Base-by-base conservation (phyloP, 495 filamentous ascomycete species). In the Letharia lupina region DNA sequence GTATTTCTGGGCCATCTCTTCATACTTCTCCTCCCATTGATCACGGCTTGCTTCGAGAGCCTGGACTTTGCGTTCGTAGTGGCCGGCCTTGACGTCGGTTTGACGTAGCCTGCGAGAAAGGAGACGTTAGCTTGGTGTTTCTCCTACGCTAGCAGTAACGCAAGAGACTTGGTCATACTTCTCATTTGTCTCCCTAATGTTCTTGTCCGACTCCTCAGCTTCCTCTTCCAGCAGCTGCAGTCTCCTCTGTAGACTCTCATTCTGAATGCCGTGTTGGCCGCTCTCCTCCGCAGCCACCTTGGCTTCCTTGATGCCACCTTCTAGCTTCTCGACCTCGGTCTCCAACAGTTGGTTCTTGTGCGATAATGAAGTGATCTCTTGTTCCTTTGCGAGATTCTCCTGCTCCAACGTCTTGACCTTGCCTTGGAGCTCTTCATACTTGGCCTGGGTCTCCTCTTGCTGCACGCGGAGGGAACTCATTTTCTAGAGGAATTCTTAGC, bases 51-150 rank as follows among this genome's bases (percentile, higher is more conserved):
- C 78, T 78, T 99, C 94, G 69, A 99, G 86, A 70, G 93, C 96
- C 76, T 95, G 89, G 69, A 99, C 94, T 81, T 99, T 97, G 82
- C 95, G 95, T 81, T 98, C 95, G 80, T 91, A 96, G 83, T 99
- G 94, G 68, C 93, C 95, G 75, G 94, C 91, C 82, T 97, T 97
- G 79, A 98, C 91, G 77, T 98, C 94, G 77, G 94, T 97, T 80
- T 96, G 93, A 72, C 95, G 91, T 73, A 98, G 90, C 80, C 94
- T 99, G 67, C 54, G 50, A 18, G 13, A 40, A 28, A 16, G 31
- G 16, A 4, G 37, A 48, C 3, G 52, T 54, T 40, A 40, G 7
- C 16, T 42, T 7, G 31, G 45, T 28, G 15, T 2, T 54, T 50
- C n/a, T 45, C 37, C 18, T 8, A 28, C 3, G 18, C 52, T 31